Percentiles rank a stretch among this genome's conserved stretches.
These are phyloP conservation scores for Coemansia sp. DNA, from an alignment of 192 early-diverging fungal genomes.

Conservation along the genomic window DNA sequence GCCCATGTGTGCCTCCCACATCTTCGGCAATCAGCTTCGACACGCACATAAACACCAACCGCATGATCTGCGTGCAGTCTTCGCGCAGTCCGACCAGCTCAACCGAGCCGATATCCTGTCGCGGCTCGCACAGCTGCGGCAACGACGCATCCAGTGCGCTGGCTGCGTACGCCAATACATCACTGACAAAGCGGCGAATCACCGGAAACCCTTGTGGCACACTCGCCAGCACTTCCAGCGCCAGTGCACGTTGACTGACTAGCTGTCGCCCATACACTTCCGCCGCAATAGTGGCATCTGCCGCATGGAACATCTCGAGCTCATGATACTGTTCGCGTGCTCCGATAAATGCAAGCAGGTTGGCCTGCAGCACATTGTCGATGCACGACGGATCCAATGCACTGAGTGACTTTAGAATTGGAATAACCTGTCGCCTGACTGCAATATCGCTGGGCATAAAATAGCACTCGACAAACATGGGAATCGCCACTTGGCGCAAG, in stretches of 20 bases:
- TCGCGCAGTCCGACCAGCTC: slow-evolving; percentile 37
- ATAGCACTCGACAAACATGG: slow-evolving; percentile 43
- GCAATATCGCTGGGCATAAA: slow-evolving; percentile 32
- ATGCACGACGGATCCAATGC: slow-evolving; percentile 24
- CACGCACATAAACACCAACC: slow-evolving; percentile 39
- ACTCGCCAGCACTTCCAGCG: slow-evolving; percentile 33
- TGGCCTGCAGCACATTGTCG: slow-evolving; percentile 25
- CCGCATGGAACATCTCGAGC: slow-evolving; percentile 12
- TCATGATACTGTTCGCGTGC: slow-evolving; percentile 13
- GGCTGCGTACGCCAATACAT: slow-evolving; percentile 26
- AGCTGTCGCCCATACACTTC: slow-evolving; percentile 23
- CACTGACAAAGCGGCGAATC: slow-evolving; percentile 25
- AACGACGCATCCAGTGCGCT: slow-evolving; percentile 18
- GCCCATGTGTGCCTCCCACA: not conserved
- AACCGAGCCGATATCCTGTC: slow-evolving; percentile 24
- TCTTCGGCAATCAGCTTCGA: slow-evolving; percentile 28
- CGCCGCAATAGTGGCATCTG: slow-evolving; percentile 2
- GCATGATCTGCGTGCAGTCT: slow-evolving; percentile 39
- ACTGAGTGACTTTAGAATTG: slow-evolving; percentile 29
- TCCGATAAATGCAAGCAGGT: slow-evolving; percentile 38
- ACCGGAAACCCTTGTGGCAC: slow-evolving; percentile 32
- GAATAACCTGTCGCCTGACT: slow-evolving; percentile 35
- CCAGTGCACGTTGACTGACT: slow-evolving; percentile 30
- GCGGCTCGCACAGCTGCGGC: slow-evolving; percentile 13
- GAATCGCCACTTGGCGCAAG: slow-evolving; percentile 36